Evolutionary conservation across 176 grass and related monocot species (phyloP).

Genomic region (Thinopyrum elongatum): DNA sequence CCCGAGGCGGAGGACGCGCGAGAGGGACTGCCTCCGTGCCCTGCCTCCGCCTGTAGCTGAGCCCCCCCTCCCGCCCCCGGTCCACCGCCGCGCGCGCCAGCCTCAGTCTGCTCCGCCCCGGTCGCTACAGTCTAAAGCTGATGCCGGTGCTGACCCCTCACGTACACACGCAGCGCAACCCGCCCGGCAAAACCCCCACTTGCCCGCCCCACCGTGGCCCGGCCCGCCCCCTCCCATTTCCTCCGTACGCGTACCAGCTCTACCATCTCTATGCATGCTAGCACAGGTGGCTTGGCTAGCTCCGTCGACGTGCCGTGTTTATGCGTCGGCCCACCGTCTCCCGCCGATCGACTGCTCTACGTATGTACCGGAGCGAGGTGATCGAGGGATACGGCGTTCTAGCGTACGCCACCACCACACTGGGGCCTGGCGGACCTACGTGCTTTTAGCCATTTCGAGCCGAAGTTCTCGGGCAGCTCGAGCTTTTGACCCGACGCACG

Average conservation of each 20-base stretch:
- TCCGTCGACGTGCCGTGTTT: not conserved
- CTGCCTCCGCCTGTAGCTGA: slow-evolving; percentile 24
- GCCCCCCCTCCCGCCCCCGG: not conserved
- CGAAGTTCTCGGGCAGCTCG: slow-evolving; percentile 2
- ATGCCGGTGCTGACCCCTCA: not conserved
- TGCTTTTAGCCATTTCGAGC: slow-evolving; percentile 22
- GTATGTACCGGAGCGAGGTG: too few species aligned
- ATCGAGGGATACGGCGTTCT: too few species aligned
- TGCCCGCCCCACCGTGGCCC: not conserved
- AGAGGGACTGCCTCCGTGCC: not conserved
- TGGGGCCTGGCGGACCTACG: not conserved
- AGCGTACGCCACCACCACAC: not conserved
- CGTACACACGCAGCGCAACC: not conserved
- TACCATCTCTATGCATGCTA: not conserved
- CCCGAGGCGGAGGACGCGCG: slow-evolving; percentile 44
- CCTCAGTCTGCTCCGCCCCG: slow-evolving; percentile 17
- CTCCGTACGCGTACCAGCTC: not conserved
- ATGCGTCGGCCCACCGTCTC: not conserved
- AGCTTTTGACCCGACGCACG: slow-evolving; percentile 31
- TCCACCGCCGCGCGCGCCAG: slow-evolving; percentile 37
- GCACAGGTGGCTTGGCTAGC: too few species aligned
- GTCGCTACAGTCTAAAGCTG: slow-evolving; percentile 34
- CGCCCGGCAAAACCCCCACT: not conserved
- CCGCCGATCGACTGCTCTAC: not conserved
- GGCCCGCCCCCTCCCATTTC: not conserved